Evolutionary conservation across 2,329 filamentous ascomycete species (phyloP), one percentile per base, ranked within the genome.

Genomic region (Coniochaeta sp.): DNA sequence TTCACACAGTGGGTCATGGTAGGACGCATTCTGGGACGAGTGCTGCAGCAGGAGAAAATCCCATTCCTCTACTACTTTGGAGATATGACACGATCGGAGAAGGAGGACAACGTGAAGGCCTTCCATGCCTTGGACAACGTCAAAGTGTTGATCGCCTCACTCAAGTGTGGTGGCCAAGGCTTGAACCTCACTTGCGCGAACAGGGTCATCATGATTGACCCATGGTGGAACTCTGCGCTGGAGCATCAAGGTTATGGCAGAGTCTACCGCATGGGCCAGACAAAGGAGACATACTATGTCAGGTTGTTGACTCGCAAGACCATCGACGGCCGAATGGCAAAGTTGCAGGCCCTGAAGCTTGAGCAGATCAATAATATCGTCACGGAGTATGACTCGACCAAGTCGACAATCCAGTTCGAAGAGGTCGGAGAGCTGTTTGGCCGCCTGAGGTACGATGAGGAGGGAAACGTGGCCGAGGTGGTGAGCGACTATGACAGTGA

Each of bases 191-290:
- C 61, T 0, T 63, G 55, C 2, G 74, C 73, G 1, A 81, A 79
- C 47, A 72, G 78, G 3, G 75, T 81, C 20, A 79, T 83, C 20
- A 65, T 78, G 0, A 49, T 79, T 0, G 79, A 84, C 30, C 65
- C 71, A 0, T 83, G 79, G 78, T 89, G 81, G 81, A 88, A 89
- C 52, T 65, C 65, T 1, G 70, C 75, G 0, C 64, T 73, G 0
- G 83, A 89, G 57, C 68, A 81, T n/a, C 86, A 89, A 58, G 83
- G 79, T 0, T 75, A 76, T 33, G 69, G 69, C 1, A 77, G 87
- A 0, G 78, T 89, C 0, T 79, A 77, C 57, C 75, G 87, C 6
- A 81, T 84, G 2, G 85, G 85, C 0, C 87, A 92, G 56, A 55
- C 61, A 0, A 78, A 83, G 38, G 68, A 79, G 30, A 83, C 84